A percentile compares a stretch with the other conserved stretches of the same genome.
Conservation (phyloP, 2,329 filamentous ascomycete genomes). For the Ceratocystiopsis brevicomis region DNA sequence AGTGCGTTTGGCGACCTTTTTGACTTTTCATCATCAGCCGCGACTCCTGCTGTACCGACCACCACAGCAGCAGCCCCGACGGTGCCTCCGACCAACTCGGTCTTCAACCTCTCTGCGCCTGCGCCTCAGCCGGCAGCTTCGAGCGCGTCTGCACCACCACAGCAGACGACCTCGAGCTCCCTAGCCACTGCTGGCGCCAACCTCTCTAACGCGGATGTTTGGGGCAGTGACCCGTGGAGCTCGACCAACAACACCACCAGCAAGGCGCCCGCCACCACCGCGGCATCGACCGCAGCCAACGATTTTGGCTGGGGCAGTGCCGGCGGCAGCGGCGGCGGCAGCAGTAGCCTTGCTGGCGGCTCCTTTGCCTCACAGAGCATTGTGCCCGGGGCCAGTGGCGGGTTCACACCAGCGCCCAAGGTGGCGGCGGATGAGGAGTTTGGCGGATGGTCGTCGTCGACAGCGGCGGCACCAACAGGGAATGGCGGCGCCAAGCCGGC, state of each 20-base stretch:
- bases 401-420: constrained; percentile 45
- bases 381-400: constrained; percentile 42
- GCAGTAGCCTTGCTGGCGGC: constrained; percentile 16
- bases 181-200: constrained; percentile 20
- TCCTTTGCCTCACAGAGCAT: constrained; percentile 41
- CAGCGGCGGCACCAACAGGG: constrained; percentile 23
- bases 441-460: constrained; percentile 76
- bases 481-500: constrained; percentile 28
- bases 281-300: constrained; percentile 20
- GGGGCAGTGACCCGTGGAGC: constrained; percentile 76
- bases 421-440: constrained; percentile 87
- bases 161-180: constrained; percentile 13
- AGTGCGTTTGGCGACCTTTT: constrained; percentile 63
- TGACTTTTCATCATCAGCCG: constrained; percentile 42
- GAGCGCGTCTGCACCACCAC: constrained; percentile 20
- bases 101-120: constrained; percentile 59
- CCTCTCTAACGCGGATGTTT: constrained; percentile 46
- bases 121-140: constrained; percentile 21
- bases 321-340: constrained; percentile 4
- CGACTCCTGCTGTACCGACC: constrained; percentile 27
- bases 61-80: constrained; percentile 14
- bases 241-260: constrained; percentile 15
- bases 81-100: constrained; percentile 29
- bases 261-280: constrained; percentile 12
- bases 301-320: constrained; percentile 43